Evolutionary conservation across 2,329 filamentous ascomycete genomes (phyloP), one percentile per base, ranked within the genome.

Genomic region (Magnaporthales sp.): DNA sequence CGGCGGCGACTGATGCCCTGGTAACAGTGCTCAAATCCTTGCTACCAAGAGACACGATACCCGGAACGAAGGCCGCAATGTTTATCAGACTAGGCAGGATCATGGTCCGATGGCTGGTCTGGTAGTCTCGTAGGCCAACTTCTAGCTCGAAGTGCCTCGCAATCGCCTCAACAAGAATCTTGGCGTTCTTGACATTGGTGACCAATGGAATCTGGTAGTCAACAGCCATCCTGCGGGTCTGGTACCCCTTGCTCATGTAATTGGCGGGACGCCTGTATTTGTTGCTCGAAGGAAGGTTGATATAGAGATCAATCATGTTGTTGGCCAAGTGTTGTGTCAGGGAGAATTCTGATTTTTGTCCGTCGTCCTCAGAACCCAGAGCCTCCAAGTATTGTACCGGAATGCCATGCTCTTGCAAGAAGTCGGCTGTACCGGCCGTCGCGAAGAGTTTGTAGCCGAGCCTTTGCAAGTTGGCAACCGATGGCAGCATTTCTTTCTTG

Each of bases 111-210:
- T 93, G 90, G 79, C 95, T 97, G 62, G 92, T 94, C 81, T 97
- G 93, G 79, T 90, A 96, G 79, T 99, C 95, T 67, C 93, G 88
- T 70, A 88, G 89, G 75, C 88, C 87, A 67, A 99, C 88, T 51
- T 91, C 88, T 66, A 99, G 84, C 71, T 93, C 89, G 75, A 92
- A 97, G 77, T 96, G 90, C 68, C 94, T 89, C 67, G 93, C 89
- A 70, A 99, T 91, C 26, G 94, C 95, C 80, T 99, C 95, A 66
- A 99, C 90, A 65, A 99, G 81, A 68, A 99, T 92, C 84, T 98
- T 99, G 68, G 95, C 95, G 75, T 97, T 98, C 86, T 99, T 99
- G 78, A 99, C 95, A 74, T 99, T 99, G 66, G 95, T 99, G 22
- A 99, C 94, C 68, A 99, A 83, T 67, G 95, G 95, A 66, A 95